phyloP scores from a whole-genome alignment of 768 basidiomycete species.

The Phlegmacium glaucopus region DNA sequence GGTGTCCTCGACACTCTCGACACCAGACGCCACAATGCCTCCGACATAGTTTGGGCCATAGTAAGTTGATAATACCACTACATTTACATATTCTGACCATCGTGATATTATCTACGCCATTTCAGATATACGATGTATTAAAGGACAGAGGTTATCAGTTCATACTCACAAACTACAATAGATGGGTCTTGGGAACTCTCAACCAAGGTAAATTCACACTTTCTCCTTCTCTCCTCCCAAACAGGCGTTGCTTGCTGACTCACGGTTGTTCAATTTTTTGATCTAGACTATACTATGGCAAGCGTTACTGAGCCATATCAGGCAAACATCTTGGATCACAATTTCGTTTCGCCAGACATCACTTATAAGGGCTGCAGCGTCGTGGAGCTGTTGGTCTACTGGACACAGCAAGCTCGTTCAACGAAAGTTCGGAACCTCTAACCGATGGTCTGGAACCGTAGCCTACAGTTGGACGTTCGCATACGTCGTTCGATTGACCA shows the following conservation, averaged over 20 bases:
- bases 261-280: too few species aligned
- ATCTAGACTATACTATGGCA: too few species aligned
- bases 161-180: conserved; percentile 20
- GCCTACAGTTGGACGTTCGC: too few species aligned
- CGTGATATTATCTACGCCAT: neutral
- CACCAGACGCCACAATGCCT: conserved; percentile 4
- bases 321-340: neutral
- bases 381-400: neutral
- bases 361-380: neutral
- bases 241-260: too few species aligned
- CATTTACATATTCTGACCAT: neutral
- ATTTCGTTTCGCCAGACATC: neutral
- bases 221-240: too few species aligned
- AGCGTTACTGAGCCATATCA: neutral
- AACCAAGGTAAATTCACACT: conserved; percentile 5
- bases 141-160: conserved; percentile 20
- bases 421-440: too few species aligned
- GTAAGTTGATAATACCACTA: conserved; percentile 9
- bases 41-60: conserved; percentile 23
- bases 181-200: conserved; percentile 24
- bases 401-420: neutral
- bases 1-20: conserved; percentile 12
- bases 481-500: too few species aligned
- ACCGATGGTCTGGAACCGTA: too few species aligned
- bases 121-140: conserved; percentile 19